Conservation (phyloP, 768 basidiomycete genomes). For the Cytidiella melzeri region DNA sequence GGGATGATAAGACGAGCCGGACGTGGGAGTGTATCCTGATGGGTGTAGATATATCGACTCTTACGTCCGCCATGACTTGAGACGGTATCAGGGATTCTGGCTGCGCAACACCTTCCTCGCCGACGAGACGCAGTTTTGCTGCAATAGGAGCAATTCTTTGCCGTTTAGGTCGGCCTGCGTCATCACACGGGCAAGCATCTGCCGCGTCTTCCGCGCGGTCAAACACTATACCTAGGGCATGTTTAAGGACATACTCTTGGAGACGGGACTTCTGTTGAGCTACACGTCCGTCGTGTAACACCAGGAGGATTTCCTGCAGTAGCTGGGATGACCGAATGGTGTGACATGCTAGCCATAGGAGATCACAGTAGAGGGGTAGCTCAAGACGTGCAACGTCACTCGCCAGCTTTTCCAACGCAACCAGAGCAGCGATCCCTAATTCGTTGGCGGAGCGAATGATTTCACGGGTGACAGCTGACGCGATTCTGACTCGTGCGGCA, state of each 20-base stretch:
- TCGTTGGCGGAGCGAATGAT: constrained; percentile 51
- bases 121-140: constrained; percentile 28
- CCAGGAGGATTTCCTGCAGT: constrained; percentile 54
- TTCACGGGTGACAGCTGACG: constrained; percentile 33
- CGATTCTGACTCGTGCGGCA: constrained; percentile 22
- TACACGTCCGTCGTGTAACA: constrained; percentile 45
- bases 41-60: constrained; percentile 44
- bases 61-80: constrained; percentile 44
- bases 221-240: constrained; percentile 51
- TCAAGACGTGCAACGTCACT: constrained; percentile 36
- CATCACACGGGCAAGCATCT: constrained; percentile 61
- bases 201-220: constrained; percentile 64
- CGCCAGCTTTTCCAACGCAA: constrained; percentile 51
- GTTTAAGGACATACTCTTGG: constrained; percentile 44
- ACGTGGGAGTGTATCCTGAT: constrained; percentile 63
- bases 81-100: constrained; percentile 8
- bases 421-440: constrained; percentile 49
- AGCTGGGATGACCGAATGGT: constrained; percentile 46
- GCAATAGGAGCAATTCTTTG: constrained; percentile 39
- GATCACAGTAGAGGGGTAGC: constrained; percentile 40
- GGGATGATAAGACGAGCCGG: constrained; percentile 52
- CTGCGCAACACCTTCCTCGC: not conserved
- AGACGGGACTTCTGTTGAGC: constrained; percentile 18
- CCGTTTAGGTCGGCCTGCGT: constrained; percentile 45
- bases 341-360: constrained; percentile 46